phyloP scores from a whole-genome alignment of 345 rosid species.

The Salix suchowensis region DNA sequence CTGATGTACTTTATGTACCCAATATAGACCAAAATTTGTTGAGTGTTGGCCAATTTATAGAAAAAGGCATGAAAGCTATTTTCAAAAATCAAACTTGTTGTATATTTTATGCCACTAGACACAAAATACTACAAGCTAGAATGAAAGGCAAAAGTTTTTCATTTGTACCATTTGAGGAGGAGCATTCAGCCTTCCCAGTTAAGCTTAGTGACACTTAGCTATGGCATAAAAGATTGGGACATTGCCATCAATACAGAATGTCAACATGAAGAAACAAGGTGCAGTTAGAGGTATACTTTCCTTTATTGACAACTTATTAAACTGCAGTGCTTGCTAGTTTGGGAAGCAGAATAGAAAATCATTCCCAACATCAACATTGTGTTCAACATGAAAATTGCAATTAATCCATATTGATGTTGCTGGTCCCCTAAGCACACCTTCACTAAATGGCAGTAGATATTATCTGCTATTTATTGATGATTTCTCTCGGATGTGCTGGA shows the following conservation, averaged over 20 bases:
- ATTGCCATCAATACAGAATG: neutral
- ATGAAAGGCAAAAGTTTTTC: neutral
- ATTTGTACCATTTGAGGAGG: neutral
- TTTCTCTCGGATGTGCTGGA: no score
- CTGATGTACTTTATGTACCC: conserved; percentile 5
- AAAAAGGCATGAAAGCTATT: no score
- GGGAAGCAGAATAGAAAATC: neutral
- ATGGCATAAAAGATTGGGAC: neutral
- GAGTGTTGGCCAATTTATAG: no score
- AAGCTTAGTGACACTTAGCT: neutral
- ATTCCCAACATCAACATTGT: neutral
- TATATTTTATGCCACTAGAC: no score
- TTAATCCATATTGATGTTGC: neutral
- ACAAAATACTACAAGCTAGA: neutral
- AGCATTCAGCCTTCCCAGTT: neutral
- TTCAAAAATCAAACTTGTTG: no score
- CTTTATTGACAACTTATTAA: neutral
- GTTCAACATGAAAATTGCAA: neutral
- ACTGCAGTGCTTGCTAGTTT: neutral
- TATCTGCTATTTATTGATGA: no score
- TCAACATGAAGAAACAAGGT: no score
- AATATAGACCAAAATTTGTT: conserved; percentile 7
- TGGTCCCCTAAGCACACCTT: neutral
- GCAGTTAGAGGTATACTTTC: neutral
- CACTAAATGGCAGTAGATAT: no score